These are phyloP conservation scores for Boletellus sp. DNA, from an alignment of 768 basidiomycete species.

Conservation along the genomic window DNA sequence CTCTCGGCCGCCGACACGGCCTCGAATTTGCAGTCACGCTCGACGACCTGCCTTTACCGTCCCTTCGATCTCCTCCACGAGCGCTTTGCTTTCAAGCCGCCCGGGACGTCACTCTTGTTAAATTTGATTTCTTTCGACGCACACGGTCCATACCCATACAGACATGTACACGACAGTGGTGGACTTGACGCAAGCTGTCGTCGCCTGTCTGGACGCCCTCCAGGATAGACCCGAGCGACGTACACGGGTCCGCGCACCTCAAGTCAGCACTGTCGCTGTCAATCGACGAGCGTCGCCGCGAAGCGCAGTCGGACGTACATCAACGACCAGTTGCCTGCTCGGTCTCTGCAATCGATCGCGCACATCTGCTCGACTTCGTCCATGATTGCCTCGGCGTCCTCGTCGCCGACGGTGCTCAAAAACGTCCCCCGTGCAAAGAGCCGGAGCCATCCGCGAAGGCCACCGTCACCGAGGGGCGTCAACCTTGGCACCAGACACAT, in stretches of 20 bases:
- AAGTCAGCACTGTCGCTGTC: slow-evolving; percentile 14
- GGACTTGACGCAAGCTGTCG: slow-evolving; percentile 7
- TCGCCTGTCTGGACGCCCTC: slow-evolving; percentile 2
- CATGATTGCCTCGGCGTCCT: slow-evolving; percentile 57
- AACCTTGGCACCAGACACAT: slow-evolving; percentile 54
- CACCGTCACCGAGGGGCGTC: slow-evolving; percentile 48
- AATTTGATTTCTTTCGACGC: slow-evolving; percentile 4
- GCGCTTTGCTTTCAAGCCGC: neutral
- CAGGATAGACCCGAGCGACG: neutral
- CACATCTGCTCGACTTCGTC: slow-evolving; percentile 57
- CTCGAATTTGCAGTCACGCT: slow-evolving; percentile 2
- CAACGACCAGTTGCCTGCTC: slow-evolving; percentile 60
- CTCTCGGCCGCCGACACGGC: neutral
- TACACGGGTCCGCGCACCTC: slow-evolving; percentile 1
- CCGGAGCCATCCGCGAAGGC: slow-evolving; percentile 60
- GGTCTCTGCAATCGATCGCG: slow-evolving; percentile 53
- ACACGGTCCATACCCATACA: neutral
- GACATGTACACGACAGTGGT: slow-evolving; percentile 1
- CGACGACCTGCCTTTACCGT: neutral
- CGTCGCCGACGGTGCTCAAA: slow-evolving; percentile 48
- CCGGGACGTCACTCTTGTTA: slow-evolving; percentile 1
- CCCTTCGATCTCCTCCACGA: neutral
- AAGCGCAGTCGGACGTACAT: slow-evolving; percentile 74
- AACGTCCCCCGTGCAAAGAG: slow-evolving; percentile 64
- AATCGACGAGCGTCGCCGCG: slow-evolving; percentile 41